Evolutionary conservation across 2,329 filamentous ascomycete genomes (phyloP).

Genomic region (Aspergillus versicolor): DNA sequence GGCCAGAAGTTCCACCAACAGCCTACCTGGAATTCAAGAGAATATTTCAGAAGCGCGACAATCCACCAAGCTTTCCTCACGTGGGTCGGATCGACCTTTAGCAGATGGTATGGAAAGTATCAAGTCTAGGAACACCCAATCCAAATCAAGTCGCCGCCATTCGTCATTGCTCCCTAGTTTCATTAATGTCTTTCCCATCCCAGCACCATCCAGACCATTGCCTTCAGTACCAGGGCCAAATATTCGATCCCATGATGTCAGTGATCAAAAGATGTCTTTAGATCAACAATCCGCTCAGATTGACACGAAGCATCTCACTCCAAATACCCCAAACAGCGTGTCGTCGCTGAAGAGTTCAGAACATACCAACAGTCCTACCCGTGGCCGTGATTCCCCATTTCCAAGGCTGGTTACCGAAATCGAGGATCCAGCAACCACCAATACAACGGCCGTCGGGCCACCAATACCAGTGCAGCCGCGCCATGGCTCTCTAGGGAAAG

Average conservation of each 20-base stretch:
- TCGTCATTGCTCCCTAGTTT: conserved; percentile 27
- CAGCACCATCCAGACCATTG: conserved; percentile 35
- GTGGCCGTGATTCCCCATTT: background rate
- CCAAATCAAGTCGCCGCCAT: conserved; percentile 17
- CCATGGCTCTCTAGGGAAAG: conserved; percentile 15
- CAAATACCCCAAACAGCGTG: background rate
- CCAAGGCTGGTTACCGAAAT: background rate
- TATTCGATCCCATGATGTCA: conserved; percentile 9
- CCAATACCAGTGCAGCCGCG: conserved; percentile 2
- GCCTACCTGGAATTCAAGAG: background rate
- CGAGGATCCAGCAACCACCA: background rate
- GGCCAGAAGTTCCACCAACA: background rate
- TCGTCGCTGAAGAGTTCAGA: background rate
- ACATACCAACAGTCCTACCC: background rate
- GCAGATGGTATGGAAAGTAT: background rate
- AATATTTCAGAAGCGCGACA: background rate
- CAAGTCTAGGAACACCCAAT: conserved; percentile 1
- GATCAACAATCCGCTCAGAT: background rate
- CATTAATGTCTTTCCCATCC: conserved; percentile 34
- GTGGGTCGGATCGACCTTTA: background rate
- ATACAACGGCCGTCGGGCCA: background rate
- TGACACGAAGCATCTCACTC: background rate
- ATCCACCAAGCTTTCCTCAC: background rate
- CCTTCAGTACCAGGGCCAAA: conserved; percentile 31
- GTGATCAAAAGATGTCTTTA: conserved; percentile 3